Evolutionary conservation across 768 basidiomycete genomes (phyloP).

Genomic region (Tulasnella sp.): DNA sequence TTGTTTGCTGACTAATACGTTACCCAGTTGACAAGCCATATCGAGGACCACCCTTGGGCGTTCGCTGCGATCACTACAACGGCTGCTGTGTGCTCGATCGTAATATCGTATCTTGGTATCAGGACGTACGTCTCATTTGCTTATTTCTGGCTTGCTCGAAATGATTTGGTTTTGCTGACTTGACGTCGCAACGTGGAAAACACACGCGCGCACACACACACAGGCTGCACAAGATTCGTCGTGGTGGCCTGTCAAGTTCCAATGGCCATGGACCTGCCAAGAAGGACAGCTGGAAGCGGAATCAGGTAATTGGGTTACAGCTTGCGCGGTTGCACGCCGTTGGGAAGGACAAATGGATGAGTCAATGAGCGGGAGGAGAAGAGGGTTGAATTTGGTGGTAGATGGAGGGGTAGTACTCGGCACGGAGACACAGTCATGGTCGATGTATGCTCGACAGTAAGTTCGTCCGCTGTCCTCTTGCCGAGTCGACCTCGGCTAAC

Average conservation of each 20-base stretch:
- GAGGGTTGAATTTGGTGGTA: not conserved
- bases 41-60: slow-evolving; percentile 66
- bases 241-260: slow-evolving; percentile 8
- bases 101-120: not conserved
- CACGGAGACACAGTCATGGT: not conserved
- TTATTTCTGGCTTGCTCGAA: not conserved
- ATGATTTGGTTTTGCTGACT: not conserved
- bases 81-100: slow-evolving; percentile 32
- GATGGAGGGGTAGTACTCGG: not conserved
- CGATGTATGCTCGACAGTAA: not conserved
- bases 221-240: slow-evolving; percentile 20
- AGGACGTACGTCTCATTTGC: not conserved
- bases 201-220: no score
- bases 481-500: not conserved
- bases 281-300: not conserved
- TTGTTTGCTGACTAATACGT: not conserved
- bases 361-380: not conserved
- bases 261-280: not conserved
- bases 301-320: not conserved
- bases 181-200: no score
- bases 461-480: not conserved
- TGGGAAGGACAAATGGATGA: slow-evolving; percentile 1
- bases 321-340: not conserved
- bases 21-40: slow-evolving; percentile 58
- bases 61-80: slow-evolving; percentile 58